A percentile compares a stretch with the other conserved stretches of the same genome.
These are phyloP conservation scores for Wickerhamomyces mucosus DNA, from an alignment of 805 yeast species.

Conservation along the genomic window DNA sequence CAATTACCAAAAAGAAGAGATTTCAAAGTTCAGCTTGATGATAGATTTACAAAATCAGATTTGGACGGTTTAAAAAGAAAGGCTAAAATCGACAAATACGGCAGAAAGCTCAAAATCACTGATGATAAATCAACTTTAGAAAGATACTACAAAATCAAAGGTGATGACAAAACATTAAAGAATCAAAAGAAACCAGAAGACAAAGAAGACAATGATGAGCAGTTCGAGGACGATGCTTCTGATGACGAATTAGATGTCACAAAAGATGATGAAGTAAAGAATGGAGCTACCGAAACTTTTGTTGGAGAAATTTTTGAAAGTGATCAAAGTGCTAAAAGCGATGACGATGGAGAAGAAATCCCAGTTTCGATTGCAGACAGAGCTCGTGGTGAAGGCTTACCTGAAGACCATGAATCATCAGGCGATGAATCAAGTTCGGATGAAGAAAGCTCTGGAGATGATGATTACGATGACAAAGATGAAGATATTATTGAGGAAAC, in stretches of 20 bases:
- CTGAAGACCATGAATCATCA: slow-evolving; percentile 30
- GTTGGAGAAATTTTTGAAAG: too few species aligned
- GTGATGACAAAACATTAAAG: slow-evolving; percentile 37
- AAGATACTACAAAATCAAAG: slow-evolving; percentile 31
- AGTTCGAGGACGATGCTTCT: slow-evolving; percentile 5
- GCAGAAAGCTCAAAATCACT: slow-evolving; percentile 51
- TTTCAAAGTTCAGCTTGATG: slow-evolving; percentile 71
- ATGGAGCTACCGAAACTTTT: slow-evolving; percentile 14
- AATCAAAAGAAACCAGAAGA: slow-evolving; percentile 17
- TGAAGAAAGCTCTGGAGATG: slow-evolving; percentile 32
- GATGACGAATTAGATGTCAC: slow-evolving; percentile 8
- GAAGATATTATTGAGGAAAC: slow-evolving; percentile 47
- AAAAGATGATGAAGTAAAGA: slow-evolving; percentile 13
- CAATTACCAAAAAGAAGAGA: slow-evolving; percentile 61
- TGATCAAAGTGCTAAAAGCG: too few species aligned
- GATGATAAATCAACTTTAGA: slow-evolving; percentile 21
- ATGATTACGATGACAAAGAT: slow-evolving; percentile 31
- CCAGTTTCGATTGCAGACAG: too few species aligned
- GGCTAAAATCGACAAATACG: slow-evolving; percentile 76
- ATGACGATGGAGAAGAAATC: too few species aligned
- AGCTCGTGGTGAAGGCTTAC: slow-evolving; percentile 60
- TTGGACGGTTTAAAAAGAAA: slow-evolving; percentile 47
- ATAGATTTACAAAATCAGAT: slow-evolving; percentile 62
- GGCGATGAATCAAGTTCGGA: slow-evolving; percentile 30
- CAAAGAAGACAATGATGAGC: slow-evolving; percentile 22